Base-by-base conservation (phyloP, 345 rosid genomes). In the Theobroma cacao region DNA sequence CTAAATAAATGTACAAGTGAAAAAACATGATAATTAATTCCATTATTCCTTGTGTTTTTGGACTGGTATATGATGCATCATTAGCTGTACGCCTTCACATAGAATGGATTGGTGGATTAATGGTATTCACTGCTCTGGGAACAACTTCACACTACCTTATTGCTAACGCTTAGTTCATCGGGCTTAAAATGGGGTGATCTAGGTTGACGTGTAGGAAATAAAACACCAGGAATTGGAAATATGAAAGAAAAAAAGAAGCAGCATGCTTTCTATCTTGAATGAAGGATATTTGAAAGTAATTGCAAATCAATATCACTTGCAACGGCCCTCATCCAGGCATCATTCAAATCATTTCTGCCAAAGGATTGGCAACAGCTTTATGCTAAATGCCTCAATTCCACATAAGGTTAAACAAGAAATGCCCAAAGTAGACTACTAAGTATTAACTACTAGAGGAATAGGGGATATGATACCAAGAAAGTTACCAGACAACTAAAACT, bases 1-100 rank as follows among this genome's bases (percentile, higher is more conserved):
- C 98, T 95, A 80, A n/a, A 24, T 31, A 50, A 13, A 15, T 17
- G 10, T 41, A 31, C 38, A 41, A 38, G 28, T 9, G 26, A 55
- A 72, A 22, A 74, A 34, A 34, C 20, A 33, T 20, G 12, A 14
- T 18, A 79, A 70, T 12, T 7, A 45, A 63, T 43, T 8, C 50
- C 6, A 71, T 43, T n/a, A 8, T 55, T 55, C 28, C 5, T 22
- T 11, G 2, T 55, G 3, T 55, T 55, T n/a, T n/a, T n/a, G n/a
- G n/a, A n/a, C 58, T 58, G n/a, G 59, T 11, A 58, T 12, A 58
- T 26, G 62, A 58, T 26, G 33, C 65, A 60, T 14, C 9, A 14
- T 22, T 55, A 53, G 60, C 9, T 28, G 1, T 55, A n/a, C 28
- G 20, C 59, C 26, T n/a, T 55, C 30, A 9, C 13, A 22, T 12